Percentiles rank a stretch among this genome's conserved stretches.
Conservation (phyloP, 805 yeast genomes). For the Yamadazyma sp. region DNA sequence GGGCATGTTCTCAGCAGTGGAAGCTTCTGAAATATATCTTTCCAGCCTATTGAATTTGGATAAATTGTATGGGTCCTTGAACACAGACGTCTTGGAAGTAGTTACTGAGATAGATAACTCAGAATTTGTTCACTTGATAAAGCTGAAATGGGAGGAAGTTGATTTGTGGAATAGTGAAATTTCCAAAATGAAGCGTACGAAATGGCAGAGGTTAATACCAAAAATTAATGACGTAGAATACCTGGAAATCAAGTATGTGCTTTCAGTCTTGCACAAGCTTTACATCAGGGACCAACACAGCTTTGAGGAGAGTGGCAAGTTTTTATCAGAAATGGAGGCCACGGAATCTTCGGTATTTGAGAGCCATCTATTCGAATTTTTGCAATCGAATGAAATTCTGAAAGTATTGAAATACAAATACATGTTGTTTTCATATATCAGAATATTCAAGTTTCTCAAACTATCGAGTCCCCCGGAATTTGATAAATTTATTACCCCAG, state of each 20-base stretch:
- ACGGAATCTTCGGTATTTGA: slow-evolving; percentile 19
- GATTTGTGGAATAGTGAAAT: slow-evolving; percentile 37
- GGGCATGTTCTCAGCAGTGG: slow-evolving; percentile 31
- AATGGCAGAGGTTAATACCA: slow-evolving; percentile 38
- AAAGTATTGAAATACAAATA: slow-evolving; percentile 49
- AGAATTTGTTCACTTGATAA: slow-evolving; percentile 17
- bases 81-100: slow-evolving; percentile 21
- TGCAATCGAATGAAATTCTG: slow-evolving; percentile 53
- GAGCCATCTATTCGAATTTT: slow-evolving; percentile 31
- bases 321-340: slow-evolving; percentile 5
- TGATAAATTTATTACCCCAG: slow-evolving; percentile 37
- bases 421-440: slow-evolving; percentile 46
- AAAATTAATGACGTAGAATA: slow-evolving; percentile 54
- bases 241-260: slow-evolving; percentile 48
- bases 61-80: slow-evolving; percentile 27
- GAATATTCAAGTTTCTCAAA: slow-evolving; percentile 48
- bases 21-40: slow-evolving; percentile 35
- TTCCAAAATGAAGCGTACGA: slow-evolving; percentile 33
- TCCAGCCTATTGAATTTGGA: slow-evolving; percentile 38
- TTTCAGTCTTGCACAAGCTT: slow-evolving; percentile 36
- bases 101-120: slow-evolving; percentile 12
- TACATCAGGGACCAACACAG: slow-evolving; percentile 15
- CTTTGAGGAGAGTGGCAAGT: not conserved
- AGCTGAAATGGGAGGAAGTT: slow-evolving; percentile 38
- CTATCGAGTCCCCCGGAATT: slow-evolving; percentile 36